phyloP scores from a whole-genome alignment of 1,284 basidiomycete species.

The Microbotryum silenes-acaulis region DNA sequence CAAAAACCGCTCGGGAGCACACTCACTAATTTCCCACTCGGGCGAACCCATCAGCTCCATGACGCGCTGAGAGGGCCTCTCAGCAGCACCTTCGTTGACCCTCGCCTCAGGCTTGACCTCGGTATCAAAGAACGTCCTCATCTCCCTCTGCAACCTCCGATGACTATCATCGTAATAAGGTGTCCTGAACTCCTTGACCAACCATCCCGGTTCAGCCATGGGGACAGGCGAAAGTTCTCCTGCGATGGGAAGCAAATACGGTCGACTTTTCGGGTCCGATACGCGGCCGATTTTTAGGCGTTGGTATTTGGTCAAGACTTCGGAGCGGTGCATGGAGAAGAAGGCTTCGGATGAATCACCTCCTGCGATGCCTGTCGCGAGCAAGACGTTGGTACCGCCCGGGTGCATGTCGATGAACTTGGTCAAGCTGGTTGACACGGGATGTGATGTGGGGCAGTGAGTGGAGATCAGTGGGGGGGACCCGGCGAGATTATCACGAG shows the following conservation, averaged over 20 bases:
- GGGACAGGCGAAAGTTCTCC: conserved; percentile 20
- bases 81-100: conserved; percentile 33
- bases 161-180: conserved; percentile 24
- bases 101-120: conserved; percentile 27
- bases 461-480: background rate
- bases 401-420: conserved; percentile 72
- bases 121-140: conserved; percentile 19
- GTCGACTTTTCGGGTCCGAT: conserved; percentile 10
- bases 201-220: conserved; percentile 24
- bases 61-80: conserved; percentile 33
- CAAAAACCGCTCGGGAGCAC: background rate
- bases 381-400: conserved; percentile 65
- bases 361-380: conserved; percentile 21
- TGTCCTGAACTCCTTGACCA: conserved; percentile 20
- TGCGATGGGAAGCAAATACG: conserved; percentile 19
- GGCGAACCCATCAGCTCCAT: conserved; percentile 34
- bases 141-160: conserved; percentile 18
- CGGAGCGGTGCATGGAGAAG: conserved; percentile 26
- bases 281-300: conserved; percentile 18
- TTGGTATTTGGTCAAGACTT: conserved; percentile 21
- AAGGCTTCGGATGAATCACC: conserved; percentile 26
- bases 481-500: background rate
- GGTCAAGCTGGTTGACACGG: conserved; percentile 44
- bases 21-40: conserved; percentile 19
- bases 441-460: background rate